A percentile compares a stretch with the other conserved stretches of the same genome.
Conservation (phyloP, 2,329 filamentous ascomycete species). For the Magnaporthiopsis rhizophila region DNA sequence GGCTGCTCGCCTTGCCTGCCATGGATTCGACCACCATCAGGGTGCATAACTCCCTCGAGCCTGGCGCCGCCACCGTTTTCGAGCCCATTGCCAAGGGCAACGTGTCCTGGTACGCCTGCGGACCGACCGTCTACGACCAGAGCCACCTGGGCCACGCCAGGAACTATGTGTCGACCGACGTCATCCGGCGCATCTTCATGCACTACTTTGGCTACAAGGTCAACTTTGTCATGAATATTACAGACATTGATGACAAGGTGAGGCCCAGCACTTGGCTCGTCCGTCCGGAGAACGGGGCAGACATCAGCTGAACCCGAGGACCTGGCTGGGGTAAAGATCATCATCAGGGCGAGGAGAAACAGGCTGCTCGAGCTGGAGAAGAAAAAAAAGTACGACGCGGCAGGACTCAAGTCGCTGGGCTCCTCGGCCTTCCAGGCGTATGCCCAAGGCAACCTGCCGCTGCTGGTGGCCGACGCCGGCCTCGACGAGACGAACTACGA, state of each 20-base stretch:
- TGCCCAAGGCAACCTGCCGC: constrained; percentile 45
- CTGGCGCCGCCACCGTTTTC: constrained; percentile 66
- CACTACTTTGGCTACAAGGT: constrained; percentile 80
- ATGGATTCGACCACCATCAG: constrained; percentile 35
- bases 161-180: constrained; percentile 88
- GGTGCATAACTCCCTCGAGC: constrained; percentile 71
- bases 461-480: constrained; percentile 34
- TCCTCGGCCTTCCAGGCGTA: constrained; percentile 48
- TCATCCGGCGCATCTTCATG: constrained; percentile 72
- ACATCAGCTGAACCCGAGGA: neutral
- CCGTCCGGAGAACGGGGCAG: too few relatives aligned
- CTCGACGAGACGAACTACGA: constrained; percentile 44
- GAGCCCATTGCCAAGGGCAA: constrained; percentile 62
- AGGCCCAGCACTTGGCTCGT: neutral
- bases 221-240: constrained; percentile 89
- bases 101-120: constrained; percentile 83
- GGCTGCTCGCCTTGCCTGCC: neutral
- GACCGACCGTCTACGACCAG: constrained; percentile 79
- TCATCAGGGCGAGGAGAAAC: constrained; percentile 63
- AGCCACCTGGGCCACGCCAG: constrained; percentile 74
- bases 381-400: constrained; percentile 53
- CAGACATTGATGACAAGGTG: constrained; percentile 61
- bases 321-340: constrained; percentile 34
- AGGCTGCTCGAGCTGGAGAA: constrained; percentile 71
- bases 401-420: constrained; percentile 38